Percentiles rank a stretch among this genome's conserved stretches.
Evolutionary conservation across 306 rosid genomes (phyloP).

Genomic region (Dryas alaskensis): DNA sequence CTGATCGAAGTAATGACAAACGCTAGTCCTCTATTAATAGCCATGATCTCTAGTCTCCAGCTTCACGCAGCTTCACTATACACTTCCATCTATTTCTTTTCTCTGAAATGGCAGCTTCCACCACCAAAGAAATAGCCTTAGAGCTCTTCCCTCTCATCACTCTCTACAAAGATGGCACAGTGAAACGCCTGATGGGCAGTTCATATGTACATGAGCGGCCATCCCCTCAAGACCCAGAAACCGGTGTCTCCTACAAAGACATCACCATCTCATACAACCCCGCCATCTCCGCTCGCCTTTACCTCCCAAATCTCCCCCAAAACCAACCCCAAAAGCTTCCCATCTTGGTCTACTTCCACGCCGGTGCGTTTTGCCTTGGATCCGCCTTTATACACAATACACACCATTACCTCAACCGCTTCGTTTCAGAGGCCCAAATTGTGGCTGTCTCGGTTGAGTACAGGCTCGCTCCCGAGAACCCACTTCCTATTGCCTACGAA

Average conservation of each 20-base stretch:
- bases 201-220: slow-evolving; percentile 31
- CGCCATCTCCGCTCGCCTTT: slow-evolving; percentile 39
- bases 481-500: slow-evolving; percentile 41
- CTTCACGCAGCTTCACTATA: not conserved
- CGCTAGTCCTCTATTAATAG: too few species aligned
- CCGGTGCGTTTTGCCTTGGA: slow-evolving; percentile 40
- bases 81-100: not conserved
- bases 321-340: slow-evolving; percentile 28
- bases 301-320: slow-evolving; percentile 32
- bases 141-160: slow-evolving; percentile 42
- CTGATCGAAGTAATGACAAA: too few species aligned
- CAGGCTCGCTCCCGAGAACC: slow-evolving; percentile 44
- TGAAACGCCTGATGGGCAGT: slow-evolving; percentile 36
- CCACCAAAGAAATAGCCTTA: slow-evolving; percentile 34
- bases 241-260: slow-evolving; percentile 51
- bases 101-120: not conserved
- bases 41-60: too few species aligned
- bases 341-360: slow-evolving; percentile 50
- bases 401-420: slow-evolving; percentile 37
- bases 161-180: slow-evolving; percentile 47
- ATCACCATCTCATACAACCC: slow-evolving; percentile 37
- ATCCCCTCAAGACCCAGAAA: slow-evolving; percentile 24
- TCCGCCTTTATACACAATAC: slow-evolving; percentile 18
- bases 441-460: slow-evolving; percentile 54
- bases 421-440: slow-evolving; percentile 42